Evolutionary conservation across 2,329 filamentous ascomycete genomes (phyloP).

Genomic region (Didymella arachidicola): DNA sequence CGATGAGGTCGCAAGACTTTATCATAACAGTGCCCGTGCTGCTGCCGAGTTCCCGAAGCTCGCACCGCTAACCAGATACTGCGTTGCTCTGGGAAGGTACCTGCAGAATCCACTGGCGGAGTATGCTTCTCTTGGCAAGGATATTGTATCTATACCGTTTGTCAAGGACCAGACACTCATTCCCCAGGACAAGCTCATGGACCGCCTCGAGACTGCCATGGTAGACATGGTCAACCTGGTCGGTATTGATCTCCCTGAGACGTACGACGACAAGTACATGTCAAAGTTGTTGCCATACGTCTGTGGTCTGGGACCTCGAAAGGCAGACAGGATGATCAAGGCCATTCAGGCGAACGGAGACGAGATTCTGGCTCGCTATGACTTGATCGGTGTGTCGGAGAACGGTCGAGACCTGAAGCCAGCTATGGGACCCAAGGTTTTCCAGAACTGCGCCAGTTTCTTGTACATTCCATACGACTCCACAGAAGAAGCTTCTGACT

Average conservation of each 20-base stretch:
- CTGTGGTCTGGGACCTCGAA: slow-evolving; percentile 88
- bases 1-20: slow-evolving; percentile 95
- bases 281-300: slow-evolving; percentile 91
- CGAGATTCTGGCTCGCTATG: slow-evolving; percentile 80
- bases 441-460: slow-evolving; percentile 97
- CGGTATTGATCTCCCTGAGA: slow-evolving; percentile 94
- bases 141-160: slow-evolving; percentile 85
- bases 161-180: slow-evolving; percentile 90
- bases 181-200: slow-evolving; percentile 84
- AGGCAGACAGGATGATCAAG: slow-evolving; percentile 84
- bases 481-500: slow-evolving; percentile 83
- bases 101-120: slow-evolving; percentile 96
- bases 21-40: slow-evolving; percentile 87
- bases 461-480: slow-evolving; percentile 87
- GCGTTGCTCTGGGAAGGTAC: slow-evolving; percentile 86
- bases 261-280: slow-evolving; percentile 79
- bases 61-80: slow-evolving; percentile 82
- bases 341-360: slow-evolving; percentile 92
- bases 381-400: slow-evolving; percentile 87
- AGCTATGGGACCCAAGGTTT: slow-evolving; percentile 82
- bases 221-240: slow-evolving; percentile 98
- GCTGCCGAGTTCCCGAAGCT: slow-evolving; percentile 81
- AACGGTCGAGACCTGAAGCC: slow-evolving; percentile 55
- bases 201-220: slow-evolving; percentile 92
- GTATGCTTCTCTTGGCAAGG: slow-evolving; percentile 89